These are phyloP conservation scores for Huntiella omanensis DNA, from an alignment of 2,329 filamentous ascomycete species.

Conservation along the genomic window DNA sequence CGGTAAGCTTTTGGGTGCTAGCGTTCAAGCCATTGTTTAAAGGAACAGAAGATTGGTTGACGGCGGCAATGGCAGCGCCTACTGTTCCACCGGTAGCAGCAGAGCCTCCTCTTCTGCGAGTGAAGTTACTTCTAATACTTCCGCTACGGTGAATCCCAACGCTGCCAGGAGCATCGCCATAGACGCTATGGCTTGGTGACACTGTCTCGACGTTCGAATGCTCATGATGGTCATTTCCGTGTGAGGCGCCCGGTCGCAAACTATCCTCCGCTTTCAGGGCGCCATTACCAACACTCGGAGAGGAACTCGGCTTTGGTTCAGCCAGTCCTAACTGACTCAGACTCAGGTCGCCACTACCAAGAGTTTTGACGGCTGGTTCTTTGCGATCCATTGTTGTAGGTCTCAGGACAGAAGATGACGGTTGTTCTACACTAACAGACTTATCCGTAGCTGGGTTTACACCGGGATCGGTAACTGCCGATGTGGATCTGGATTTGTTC, in stretches of 20 bases:
- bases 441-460: constrained; percentile 8
- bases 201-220: background rate
- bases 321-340: constrained; percentile 71
- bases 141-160: constrained; percentile 39
- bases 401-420: background rate
- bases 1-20: constrained; percentile 60
- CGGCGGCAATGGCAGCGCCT: constrained; percentile 52
- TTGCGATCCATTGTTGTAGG: constrained; percentile 29
- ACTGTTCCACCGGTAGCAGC: constrained; percentile 49
- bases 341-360: constrained; percentile 76
- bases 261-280: constrained; percentile 38
- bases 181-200: constrained; percentile 9
- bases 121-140: constrained; percentile 46
- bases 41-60: constrained; percentile 23
- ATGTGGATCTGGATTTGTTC: background rate
- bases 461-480: constrained; percentile 12
- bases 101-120: constrained; percentile 67
- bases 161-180: constrained; percentile 3
- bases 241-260: constrained; percentile 15
- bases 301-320: constrained; percentile 22
- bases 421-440: constrained; percentile 5
- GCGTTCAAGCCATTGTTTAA: constrained; percentile 43
- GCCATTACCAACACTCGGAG: constrained; percentile 21
- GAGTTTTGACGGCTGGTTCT: constrained; percentile 66
- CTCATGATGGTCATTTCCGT: constrained; percentile 20